Evolutionary conservation across 2,329 filamentous ascomycete species (phyloP).

Genomic region (Blastomyces parvus): DNA sequence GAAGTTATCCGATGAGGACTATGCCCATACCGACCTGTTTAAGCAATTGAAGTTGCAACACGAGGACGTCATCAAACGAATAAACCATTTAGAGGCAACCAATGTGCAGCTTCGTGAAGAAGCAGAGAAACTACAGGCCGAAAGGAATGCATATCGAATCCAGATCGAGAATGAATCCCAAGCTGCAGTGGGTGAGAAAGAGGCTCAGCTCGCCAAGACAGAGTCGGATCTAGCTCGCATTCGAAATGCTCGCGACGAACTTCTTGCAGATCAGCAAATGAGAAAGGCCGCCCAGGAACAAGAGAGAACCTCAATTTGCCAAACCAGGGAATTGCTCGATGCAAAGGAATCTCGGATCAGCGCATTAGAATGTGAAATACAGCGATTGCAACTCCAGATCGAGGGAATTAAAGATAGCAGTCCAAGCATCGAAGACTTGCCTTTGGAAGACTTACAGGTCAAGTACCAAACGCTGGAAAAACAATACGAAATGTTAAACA

Average conservation of each 20-base stretch:
- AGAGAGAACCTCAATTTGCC: conserved; percentile 57
- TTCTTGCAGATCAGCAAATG: conserved; percentile 69
- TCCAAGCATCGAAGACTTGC: conserved; percentile 48
- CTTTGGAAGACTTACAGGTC: conserved; percentile 60
- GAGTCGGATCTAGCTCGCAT: conserved; percentile 83
- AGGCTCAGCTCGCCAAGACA: conserved; percentile 67
- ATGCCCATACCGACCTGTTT: conserved; percentile 84
- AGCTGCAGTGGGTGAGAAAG: conserved; percentile 61
- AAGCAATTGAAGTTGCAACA: conserved; percentile 83
- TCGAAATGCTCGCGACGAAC: conserved; percentile 72
- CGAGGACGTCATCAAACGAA: conserved; percentile 82
- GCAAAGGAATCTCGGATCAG: conserved; percentile 72
- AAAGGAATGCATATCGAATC: conserved; percentile 70
- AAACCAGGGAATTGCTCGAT: conserved; percentile 68
- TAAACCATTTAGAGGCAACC: conserved; percentile 83
- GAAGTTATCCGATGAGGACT: conserved; percentile 80
- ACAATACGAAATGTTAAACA: conserved; percentile 74
- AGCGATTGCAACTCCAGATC: conserved; percentile 53
- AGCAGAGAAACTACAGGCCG: conserved; percentile 71
- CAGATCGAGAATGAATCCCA: conserved; percentile 76
- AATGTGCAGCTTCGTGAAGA: conserved; percentile 80
- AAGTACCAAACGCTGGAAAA: conserved; percentile 67
- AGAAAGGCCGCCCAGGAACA: conserved; percentile 72
- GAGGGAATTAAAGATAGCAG: conserved; percentile 37
- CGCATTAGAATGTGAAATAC: conserved; percentile 72